Conservation (phyloP, 78 protist species). For the Dictyostelium intermedium region DNA sequence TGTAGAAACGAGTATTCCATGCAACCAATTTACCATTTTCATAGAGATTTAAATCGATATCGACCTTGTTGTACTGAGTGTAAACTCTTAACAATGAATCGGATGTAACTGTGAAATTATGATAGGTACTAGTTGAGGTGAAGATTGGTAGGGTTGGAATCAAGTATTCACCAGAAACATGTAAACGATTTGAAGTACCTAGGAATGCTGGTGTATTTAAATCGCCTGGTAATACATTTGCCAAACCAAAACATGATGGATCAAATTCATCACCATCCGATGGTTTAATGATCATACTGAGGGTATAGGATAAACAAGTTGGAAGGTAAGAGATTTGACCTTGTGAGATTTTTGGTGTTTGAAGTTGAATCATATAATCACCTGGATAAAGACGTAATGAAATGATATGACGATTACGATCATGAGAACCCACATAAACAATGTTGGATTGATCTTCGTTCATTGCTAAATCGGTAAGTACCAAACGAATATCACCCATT, state of each 20-base stretch:
- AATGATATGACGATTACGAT: conserved; percentile 26
- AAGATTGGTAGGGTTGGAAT: conserved; percentile 9
- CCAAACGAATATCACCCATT: not conserved
- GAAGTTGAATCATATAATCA: not conserved
- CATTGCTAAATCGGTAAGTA: not conserved
- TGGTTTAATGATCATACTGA: not conserved
- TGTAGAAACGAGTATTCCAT: conserved; percentile 8
- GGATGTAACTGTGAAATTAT: not conserved
- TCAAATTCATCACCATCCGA: not conserved
- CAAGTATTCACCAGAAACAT: conserved; percentile 27
- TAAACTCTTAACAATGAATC: conserved; percentile 26
- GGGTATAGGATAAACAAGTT: not conserved
- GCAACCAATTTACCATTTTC: conserved; percentile 7
- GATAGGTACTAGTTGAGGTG: not conserved
- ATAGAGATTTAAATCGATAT: conserved; percentile 38
- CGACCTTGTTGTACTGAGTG: conserved; percentile 9
- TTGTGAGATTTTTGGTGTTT: not conserved
- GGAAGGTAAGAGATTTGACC: not conserved
- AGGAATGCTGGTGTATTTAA: conserved; percentile 43
- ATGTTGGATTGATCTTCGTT: not conserved
- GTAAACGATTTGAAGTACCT: conserved; percentile 7
- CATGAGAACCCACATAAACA: conserved; percentile 15
- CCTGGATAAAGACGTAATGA: conserved; percentile 9
- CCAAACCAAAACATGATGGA: conserved; percentile 9
- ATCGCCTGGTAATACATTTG: conserved; percentile 1